Percentiles rank a stretch among this genome's conserved stretches.
These are phyloP conservation scores for Lithospermum erythrorhizon DNA, from an alignment of 257 asterid species.

Conservation along the genomic window DNA sequence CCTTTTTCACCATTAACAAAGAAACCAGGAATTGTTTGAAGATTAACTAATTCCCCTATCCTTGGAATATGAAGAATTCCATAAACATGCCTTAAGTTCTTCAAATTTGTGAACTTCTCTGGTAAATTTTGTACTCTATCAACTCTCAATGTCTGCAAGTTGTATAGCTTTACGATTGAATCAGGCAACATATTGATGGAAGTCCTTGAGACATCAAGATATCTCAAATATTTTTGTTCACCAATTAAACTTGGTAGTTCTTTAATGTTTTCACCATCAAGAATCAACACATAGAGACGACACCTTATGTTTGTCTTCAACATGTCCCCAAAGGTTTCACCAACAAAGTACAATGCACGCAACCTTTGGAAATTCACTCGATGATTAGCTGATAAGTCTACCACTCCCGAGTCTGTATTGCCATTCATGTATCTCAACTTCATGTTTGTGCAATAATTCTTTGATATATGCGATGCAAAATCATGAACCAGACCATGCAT, in stretches of 20 bases:
- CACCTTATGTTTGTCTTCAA: neutral
- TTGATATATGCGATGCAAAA: conserved; percentile 7
- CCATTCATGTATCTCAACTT: conserved; percentile 1
- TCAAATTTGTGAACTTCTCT: neutral
- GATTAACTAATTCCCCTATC: conserved; percentile 13
- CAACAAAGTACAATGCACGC: conserved; percentile 2
- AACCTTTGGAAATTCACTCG: neutral
- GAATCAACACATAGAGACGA: conserved; percentile 4
- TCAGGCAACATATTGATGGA: conserved; percentile 1
- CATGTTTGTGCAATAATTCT: conserved; percentile 1
- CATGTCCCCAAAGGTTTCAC: neutral
- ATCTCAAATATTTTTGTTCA: conserved; percentile 9
- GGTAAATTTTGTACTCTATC: neutral
- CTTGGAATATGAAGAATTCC: conserved; percentile 7
- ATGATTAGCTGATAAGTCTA: neutral
- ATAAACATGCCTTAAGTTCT: conserved; percentile 14
- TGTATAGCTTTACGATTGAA: conserved; percentile 9
- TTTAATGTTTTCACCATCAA: neutral
- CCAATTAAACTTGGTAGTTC: conserved; percentile 10
- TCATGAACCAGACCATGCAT: conserved; percentile 32
- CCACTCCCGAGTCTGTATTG: neutral
- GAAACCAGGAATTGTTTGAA: conserved; percentile 15
- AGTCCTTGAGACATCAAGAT: conserved; percentile 3
- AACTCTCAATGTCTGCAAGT: conserved; percentile 10
- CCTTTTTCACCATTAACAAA: neutral